Evolutionary conservation across 345 rosid genomes (phyloP).

Genomic region (Citrus hindsii): DNA sequence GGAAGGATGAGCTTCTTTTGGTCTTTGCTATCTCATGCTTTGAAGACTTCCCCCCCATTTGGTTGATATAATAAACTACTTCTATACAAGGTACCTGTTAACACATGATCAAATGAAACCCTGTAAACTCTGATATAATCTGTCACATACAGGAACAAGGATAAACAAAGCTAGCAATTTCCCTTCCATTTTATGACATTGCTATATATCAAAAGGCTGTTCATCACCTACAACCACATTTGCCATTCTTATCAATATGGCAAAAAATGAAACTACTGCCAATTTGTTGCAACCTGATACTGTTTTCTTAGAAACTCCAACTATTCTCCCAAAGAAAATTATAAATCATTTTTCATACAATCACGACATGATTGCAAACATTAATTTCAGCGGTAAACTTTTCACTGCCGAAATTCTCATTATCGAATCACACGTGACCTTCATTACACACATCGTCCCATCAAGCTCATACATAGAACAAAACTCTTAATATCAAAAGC

Average conservation of each 20-base stretch:
- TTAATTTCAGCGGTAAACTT: neutral
- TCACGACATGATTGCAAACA: neutral
- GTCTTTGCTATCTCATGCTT: conserved; percentile 36
- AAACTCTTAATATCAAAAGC: neutral
- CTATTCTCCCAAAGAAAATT: neutral
- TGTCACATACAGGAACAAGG: neutral
- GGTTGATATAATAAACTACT: neutral
- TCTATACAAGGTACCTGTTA: conserved; percentile 10
- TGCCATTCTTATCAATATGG: too few species aligned
- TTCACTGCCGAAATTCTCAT: neutral
- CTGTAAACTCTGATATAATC: neutral
- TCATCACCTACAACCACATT: neutral
- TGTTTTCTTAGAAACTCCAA: neutral
- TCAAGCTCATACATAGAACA: neutral
- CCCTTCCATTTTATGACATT: neutral
- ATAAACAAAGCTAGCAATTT: neutral
- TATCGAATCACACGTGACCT: neutral
- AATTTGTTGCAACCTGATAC: neutral
- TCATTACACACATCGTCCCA: neutral
- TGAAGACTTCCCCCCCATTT: conserved; percentile 73
- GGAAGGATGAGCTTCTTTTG: conserved; percentile 14
- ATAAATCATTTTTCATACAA: neutral
- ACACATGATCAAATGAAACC: neutral
- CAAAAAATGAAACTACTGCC: neutral
- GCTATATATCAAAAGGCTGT: neutral